These are phyloP conservation scores for Astrothelium subdiscretum DNA, from an alignment of 495 filamentous ascomycete genomes.

Conservation along the genomic window DNA sequence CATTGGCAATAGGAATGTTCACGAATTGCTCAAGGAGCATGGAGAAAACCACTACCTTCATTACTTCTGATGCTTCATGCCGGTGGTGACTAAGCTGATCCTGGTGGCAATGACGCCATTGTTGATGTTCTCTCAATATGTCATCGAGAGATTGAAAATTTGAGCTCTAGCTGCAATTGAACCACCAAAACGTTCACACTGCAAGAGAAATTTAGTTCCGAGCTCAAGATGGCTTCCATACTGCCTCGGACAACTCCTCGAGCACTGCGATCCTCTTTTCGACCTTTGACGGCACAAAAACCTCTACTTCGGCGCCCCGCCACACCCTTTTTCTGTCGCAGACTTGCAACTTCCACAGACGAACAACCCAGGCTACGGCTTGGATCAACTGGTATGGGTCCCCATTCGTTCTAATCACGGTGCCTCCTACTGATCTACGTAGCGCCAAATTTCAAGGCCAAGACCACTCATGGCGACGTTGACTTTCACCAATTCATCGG, in stretches of 20 bases:
- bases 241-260: neutral
- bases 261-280: neutral
- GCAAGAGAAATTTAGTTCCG: neutral
- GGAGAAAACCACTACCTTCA: too few species aligned
- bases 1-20: too few species aligned
- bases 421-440: conserved; percentile 3
- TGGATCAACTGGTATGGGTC: conserved; percentile 32
- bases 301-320: neutral
- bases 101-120: neutral
- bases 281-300: neutral
- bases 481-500: conserved; percentile 47
- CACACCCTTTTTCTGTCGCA: conserved; percentile 24
- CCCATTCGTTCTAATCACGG: neutral
- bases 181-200: neutral
- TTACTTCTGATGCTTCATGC: too few species aligned
- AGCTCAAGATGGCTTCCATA: neutral
- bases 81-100: neutral
- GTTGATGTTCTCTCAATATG: neutral
- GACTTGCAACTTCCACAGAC: conserved; percentile 23
- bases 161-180: neutral
- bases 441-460: conserved; percentile 54
- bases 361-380: conserved; percentile 52
- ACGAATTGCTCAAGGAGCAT: too few species aligned
- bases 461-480: conserved; percentile 55
- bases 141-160: too few species aligned